These are phyloP conservation scores for Crithidia bombi DNA, from an alignment of 208 protist species.

Conservation along the genomic window DNA sequence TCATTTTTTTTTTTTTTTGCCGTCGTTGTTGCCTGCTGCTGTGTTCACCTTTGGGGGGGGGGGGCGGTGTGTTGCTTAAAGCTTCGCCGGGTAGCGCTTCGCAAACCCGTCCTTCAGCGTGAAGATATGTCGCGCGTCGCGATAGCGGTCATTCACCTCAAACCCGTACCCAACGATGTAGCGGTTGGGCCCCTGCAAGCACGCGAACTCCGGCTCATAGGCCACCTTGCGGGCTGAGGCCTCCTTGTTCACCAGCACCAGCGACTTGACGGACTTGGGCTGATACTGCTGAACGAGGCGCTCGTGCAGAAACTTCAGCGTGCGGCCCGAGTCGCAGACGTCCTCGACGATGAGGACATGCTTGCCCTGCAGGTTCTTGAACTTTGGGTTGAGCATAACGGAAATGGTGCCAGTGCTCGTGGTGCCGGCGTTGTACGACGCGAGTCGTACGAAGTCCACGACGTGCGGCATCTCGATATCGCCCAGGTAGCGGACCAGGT, in stretches of 20 bases:
- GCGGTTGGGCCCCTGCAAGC: conserved; percentile 65
- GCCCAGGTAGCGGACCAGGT: conserved; percentile 82
- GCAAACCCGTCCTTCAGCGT: conserved; percentile 69
- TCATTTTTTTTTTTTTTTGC: neutral
- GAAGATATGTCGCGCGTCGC: conserved; percentile 83
- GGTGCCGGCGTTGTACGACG: conserved; percentile 75
- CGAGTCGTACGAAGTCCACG: conserved; percentile 85
- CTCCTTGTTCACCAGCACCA: conserved; percentile 86
- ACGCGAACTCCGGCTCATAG: conserved; percentile 67
- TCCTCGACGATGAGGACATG: conserved; percentile 93
- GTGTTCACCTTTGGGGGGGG: no score
- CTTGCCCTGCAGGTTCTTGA: conserved; percentile 66
- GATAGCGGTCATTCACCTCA: conserved; percentile 90
- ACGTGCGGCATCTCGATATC: conserved; percentile 75
- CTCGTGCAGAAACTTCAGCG: conserved; percentile 65
- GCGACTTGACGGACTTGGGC: conserved; percentile 69
- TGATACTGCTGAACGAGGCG: conserved; percentile 43
- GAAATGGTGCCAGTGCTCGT: conserved; percentile 67
- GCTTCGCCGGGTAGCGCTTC: conserved; percentile 56
- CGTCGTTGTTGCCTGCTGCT: neutral
- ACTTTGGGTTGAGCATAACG: conserved; percentile 60
- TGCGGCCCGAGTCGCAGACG: conserved; percentile 85
- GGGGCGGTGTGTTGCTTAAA: conserved; percentile 42
- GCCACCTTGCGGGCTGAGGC: conserved; percentile 57
- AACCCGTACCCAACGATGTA: conserved; percentile 94